Evolutionary conservation across 768 basidiomycete genomes (phyloP), one percentile per base, ranked within the genome.

Genomic region (Leccinum ochraceum): DNA sequence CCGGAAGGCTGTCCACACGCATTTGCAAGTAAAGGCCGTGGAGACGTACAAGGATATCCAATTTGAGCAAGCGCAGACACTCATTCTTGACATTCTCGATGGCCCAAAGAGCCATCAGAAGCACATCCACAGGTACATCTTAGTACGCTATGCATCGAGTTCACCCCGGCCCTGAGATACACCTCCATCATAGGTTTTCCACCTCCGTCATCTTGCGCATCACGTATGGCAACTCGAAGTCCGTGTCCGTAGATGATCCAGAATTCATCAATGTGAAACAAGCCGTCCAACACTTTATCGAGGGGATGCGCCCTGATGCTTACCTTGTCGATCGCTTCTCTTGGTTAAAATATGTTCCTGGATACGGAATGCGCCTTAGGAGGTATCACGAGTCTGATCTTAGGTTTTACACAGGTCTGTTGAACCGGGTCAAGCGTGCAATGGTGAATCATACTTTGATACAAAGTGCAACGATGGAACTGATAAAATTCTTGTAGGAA

Each of bases 341-440:
- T 2, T 64, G 74, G 61, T 62, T 79, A 3, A 67, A 67, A 62
- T 81, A 82, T 63, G 64, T 89, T 28, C 87, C 88, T 0, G 84
- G 84, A 24, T 87, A 88, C 64, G 77, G 84, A 13, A 76, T 78
- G 9, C 80, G 82, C 54, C 76, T 90, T 1, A 77, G 77, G 56
- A 70, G 75, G 0, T 83, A 82, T 22, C 81, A 88, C 61, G 64
- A 69, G 1, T 80, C 81, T 39, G 86, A 87, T 62, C 72, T 84
- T 1, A 66, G 60, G 0, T 69, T 87, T 16, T 88, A 87, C 72
- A 81, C 76, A 50, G 72, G 71, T 2, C 81, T 84, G 54, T 67
- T 88, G 5, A 64, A 70, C 32, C 75, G 74, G 20, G 81, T 86
- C 5, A 74, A 78, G 54, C 63, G 63, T 17, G 77, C 78, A 55